Percentiles rank a stretch among this genome's conserved stretches.
These are phyloP conservation scores for Vaucheria bursata DNA, from an alignment of 352 stramenopile species.

Conservation along the genomic window DNA sequence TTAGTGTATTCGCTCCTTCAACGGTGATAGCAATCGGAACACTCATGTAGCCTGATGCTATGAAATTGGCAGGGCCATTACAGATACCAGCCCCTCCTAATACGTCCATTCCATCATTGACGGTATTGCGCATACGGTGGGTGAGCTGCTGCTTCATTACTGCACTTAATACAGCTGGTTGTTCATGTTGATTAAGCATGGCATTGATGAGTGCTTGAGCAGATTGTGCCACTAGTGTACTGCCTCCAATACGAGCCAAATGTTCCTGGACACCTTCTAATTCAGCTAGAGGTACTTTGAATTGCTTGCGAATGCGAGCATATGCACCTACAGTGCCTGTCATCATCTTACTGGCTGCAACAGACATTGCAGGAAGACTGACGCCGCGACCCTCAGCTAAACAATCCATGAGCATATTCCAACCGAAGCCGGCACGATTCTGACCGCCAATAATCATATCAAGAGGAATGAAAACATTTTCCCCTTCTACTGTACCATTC, in stretches of 20 bases:
- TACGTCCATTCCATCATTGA: constrained; percentile 95
- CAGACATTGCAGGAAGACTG: constrained; percentile 84
- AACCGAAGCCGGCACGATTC: constrained; percentile 87
- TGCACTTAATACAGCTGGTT: constrained; percentile 91
- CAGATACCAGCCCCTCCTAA: constrained; percentile 90
- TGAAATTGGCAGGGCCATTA: constrained; percentile 89
- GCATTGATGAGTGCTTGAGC: constrained; percentile 93
- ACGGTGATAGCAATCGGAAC: constrained; percentile 94
- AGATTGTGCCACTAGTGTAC: constrained; percentile 86
- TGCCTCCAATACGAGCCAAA: constrained; percentile 77
- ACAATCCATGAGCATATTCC: constrained; percentile 99
- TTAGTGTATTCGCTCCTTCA: constrained; percentile 95
- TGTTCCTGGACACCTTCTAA: constrained; percentile 95
- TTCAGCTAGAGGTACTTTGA: constrained; percentile 90
- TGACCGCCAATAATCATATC: constrained; percentile 91
- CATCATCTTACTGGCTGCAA: constrained; percentile 76
- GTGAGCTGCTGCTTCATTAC: constrained; percentile 99
- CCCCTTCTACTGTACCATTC: constrained; percentile 89
- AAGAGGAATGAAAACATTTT: constrained; percentile 97
- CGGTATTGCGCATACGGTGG: constrained; percentile 79
- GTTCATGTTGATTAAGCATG: constrained; percentile 97
- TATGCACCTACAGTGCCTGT: constrained; percentile 88
- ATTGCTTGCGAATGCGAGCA: constrained; percentile 91
- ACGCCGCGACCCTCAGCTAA: constrained; percentile 91
- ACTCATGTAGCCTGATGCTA: constrained; percentile 88